These are phyloP conservation scores for Fusarium secorum DNA, from an alignment of 2,329 filamentous ascomycete genomes.

Conservation along the genomic window DNA sequence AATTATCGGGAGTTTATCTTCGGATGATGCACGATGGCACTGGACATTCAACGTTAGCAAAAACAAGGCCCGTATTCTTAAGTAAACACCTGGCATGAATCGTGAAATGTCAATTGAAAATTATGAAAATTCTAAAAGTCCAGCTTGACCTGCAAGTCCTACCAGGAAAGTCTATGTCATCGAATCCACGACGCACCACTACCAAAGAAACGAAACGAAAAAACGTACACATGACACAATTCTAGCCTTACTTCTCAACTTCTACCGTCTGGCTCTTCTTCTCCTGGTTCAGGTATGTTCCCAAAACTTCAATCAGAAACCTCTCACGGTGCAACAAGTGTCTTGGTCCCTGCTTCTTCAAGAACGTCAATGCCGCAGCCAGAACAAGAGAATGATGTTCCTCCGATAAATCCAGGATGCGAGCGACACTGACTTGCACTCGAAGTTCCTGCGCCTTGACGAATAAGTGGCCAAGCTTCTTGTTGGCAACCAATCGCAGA, in stretches of 20 bases:
- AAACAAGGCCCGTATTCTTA: neutral
- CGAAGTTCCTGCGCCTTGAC: neutral
- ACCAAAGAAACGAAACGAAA: accelerated
- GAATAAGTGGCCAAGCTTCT: neutral
- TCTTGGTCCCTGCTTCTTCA: slow-evolving; percentile 1
- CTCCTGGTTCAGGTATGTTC: slow-evolving; percentile 9
- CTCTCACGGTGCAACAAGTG: slow-evolving; percentile 25
- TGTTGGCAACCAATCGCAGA: slow-evolving; percentile 10
- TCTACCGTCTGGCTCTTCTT: neutral
- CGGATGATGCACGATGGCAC: slow-evolving; percentile 48
- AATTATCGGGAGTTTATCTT: slow-evolving; percentile 83
- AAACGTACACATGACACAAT: accelerated
- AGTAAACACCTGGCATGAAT: accelerated
- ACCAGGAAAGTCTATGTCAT: neutral
- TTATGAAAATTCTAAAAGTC: neutral
- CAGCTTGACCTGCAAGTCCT: neutral
- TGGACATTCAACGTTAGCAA: accelerated
- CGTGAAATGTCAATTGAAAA: accelerated
- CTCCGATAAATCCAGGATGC: neutral
- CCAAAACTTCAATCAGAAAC: slow-evolving; percentile 29
- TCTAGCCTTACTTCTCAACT: neutral
- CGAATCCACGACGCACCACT: neutral
- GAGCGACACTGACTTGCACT: neutral
- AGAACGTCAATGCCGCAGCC: neutral
- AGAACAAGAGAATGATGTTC: slow-evolving; percentile 13